Percentiles rank a stretch among this genome's conserved stretches.
These are phyloP conservation scores for Dissoconium aciculare DNA, from an alignment of 2,329 filamentous ascomycete species.

Conservation along the genomic window DNA sequence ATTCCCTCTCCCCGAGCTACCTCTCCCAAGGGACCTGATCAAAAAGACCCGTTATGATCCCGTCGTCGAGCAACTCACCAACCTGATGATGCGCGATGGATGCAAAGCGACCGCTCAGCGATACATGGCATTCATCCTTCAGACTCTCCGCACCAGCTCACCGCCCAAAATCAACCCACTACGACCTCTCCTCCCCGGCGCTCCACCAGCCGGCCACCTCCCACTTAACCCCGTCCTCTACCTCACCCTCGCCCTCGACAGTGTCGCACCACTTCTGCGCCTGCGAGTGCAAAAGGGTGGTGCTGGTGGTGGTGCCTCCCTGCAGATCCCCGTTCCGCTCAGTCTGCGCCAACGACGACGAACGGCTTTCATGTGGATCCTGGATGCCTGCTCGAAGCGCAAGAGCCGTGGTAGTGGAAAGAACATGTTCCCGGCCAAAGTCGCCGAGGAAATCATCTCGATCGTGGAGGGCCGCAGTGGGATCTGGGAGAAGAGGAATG, in stretches of 20 bases:
- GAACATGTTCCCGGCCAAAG: slow-evolving; percentile 56
- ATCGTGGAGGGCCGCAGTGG: slow-evolving; percentile 73
- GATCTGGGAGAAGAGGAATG: slow-evolving; percentile 69
- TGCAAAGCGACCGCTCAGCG: slow-evolving; percentile 83
- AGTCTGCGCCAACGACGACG: slow-evolving; percentile 59
- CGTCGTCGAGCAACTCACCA: slow-evolving; percentile 73
- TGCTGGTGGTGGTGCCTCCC: slow-evolving; percentile 69
- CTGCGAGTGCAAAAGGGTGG: slow-evolving; percentile 62
- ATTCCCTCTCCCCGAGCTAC: slow-evolving; percentile 55
- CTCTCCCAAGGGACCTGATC: slow-evolving; percentile 47
- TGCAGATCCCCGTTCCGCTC: slow-evolving; percentile 72
- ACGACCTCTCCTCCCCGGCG: slow-evolving; percentile 58
- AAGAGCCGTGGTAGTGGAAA: slow-evolving; percentile 56
- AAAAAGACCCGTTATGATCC: slow-evolving; percentile 75
- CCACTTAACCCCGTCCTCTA: slow-evolving; percentile 83
- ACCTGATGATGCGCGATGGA: slow-evolving; percentile 79
- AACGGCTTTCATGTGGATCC: slow-evolving; percentile 73
- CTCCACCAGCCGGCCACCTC: slow-evolving; percentile 60
- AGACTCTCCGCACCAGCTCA: slow-evolving; percentile 66
- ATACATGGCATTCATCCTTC: slow-evolving; percentile 76
- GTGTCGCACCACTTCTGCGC: slow-evolving; percentile 73
- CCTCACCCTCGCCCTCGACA: slow-evolving; percentile 80
- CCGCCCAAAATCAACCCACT: slow-evolving; percentile 60
- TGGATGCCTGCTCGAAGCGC: slow-evolving; percentile 69
- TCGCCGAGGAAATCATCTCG: slow-evolving; percentile 74